phyloP scores from a whole-genome alignment of 495 filamentous ascomycete genomes.

The Penicillium soppii region DNA sequence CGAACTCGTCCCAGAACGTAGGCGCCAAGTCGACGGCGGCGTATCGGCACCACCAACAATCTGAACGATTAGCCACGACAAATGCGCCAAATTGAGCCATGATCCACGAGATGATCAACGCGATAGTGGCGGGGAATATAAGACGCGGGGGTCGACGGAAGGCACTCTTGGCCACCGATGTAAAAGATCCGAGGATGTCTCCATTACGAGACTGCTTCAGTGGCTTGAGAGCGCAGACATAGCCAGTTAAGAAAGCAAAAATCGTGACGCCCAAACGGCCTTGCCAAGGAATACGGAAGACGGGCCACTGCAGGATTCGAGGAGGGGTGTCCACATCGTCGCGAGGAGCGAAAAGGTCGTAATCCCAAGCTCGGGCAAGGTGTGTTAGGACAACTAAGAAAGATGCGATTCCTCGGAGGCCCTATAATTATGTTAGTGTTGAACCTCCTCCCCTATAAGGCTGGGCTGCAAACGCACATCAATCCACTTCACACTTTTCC shows the following conservation, averaged over 20 bases:
- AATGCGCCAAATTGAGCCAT: slow-evolving; percentile 60
- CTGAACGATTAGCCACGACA: slow-evolving; percentile 52
- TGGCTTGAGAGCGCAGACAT: slow-evolving; percentile 67
- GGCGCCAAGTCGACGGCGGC: slow-evolving; percentile 47
- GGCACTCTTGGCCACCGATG: slow-evolving; percentile 58
- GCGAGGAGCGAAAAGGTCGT: slow-evolving; percentile 56
- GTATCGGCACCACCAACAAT: slow-evolving; percentile 62
- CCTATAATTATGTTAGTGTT: slow-evolving; percentile 44
- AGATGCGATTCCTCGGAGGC: slow-evolving; percentile 64
- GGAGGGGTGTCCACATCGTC: slow-evolving; percentile 47
- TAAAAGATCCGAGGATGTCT: slow-evolving; percentile 51
- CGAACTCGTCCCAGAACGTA: slow-evolving; percentile 36
- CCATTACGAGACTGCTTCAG: slow-evolving; percentile 59
- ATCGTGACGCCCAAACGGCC: slow-evolving; percentile 65
- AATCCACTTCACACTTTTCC: slow-evolving; percentile 69
- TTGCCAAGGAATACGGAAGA: slow-evolving; percentile 63
- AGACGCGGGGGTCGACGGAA: slow-evolving; percentile 65
- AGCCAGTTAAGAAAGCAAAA: slow-evolving; percentile 68
- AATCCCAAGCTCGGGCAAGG: slow-evolving; percentile 60
- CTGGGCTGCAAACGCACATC: slow-evolving; percentile 50
- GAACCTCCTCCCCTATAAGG: background rate
- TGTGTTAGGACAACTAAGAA: slow-evolving; percentile 67
- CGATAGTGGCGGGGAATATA: slow-evolving; percentile 61
- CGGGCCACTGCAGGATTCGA: slow-evolving; percentile 58
- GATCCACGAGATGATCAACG: slow-evolving; percentile 58